Base-by-base conservation (phyloP, 2,329 filamentous ascomycete genomes). In the Fusarium subglutinans region DNA sequence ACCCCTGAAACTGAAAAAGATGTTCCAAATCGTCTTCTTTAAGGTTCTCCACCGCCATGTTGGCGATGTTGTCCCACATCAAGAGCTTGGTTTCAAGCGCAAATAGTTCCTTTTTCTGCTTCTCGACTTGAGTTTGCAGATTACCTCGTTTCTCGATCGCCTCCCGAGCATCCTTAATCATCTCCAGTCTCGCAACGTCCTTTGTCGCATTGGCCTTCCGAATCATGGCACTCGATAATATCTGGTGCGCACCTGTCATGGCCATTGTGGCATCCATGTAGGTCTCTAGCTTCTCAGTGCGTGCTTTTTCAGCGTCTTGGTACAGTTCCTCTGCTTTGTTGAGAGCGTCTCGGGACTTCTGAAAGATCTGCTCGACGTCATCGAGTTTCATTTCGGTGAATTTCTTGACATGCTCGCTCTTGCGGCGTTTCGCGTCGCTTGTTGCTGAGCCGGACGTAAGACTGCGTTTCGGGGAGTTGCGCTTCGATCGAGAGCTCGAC, bases 131-230 rank as follows among this genome's bases (percentile, higher is more conserved):
- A 5, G 0, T 8, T 11, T 54, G 35, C 0, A 40, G 8, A 0
- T 11, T 3, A 0, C 28, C 51, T 0, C 51, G 51, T 3, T 40
- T 54, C 2, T n/a, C 20, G 1, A 54, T 28, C 0, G 35, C 51
- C 0, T 40, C 51, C 0, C 51, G 8, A 0, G 51, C 51, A 6
- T 54, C 51, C 0, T 40, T 38, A 4, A 54, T n/a, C 51, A 40
- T 54, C 2, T 28, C 51, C 0, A 54, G 11, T n/a, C 51, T 1
- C 0, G 35, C 14, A 1, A 40, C 35, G 2, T 40, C 51, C 8
- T 54, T 54, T 0, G 24, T 28, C 0, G 35, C 24, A 4, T 54
- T 54, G 0, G 35, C 51, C 0, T 8, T 54, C 0, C 51, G 0
- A 2, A 54, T 5, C 51, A 54, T 40, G 0, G 51, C 35, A 0